Percentiles rank a stretch among this genome's conserved stretches.
Conservation (phyloP, 2,329 filamentous ascomycete species). For the Fusarium sambucinum region DNA sequence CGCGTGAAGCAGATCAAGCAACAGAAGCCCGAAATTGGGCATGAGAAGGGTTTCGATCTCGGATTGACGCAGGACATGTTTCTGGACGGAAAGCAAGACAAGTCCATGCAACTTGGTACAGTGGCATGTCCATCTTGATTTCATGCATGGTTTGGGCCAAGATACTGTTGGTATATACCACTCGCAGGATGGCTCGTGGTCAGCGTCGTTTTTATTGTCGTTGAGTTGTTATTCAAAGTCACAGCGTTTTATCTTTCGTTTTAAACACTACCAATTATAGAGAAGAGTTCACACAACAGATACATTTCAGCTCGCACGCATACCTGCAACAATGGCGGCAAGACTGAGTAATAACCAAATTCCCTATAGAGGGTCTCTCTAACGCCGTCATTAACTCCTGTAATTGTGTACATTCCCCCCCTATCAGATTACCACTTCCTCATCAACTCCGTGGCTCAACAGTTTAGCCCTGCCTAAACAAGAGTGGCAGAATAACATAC, state of each 20-base stretch:
- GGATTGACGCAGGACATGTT: neutral
- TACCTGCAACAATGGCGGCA: neutral
- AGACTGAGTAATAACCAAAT: conserved; percentile 15
- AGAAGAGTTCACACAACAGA: neutral
- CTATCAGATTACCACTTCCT: conserved; percentile 1
- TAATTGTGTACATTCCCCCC: conserved; percentile 21
- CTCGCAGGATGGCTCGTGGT: neutral
- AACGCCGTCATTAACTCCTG: conserved; percentile 37
- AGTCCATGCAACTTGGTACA: neutral
- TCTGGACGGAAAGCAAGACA: neutral
- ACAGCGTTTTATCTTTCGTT: neutral
- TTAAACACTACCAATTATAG: neutral
- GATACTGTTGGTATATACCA: neutral
- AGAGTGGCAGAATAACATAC: neutral
- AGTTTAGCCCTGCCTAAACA: neutral
- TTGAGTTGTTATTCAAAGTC: neutral
- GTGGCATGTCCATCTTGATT: neutral
- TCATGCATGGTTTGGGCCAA: neutral
- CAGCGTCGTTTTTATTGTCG: conserved; percentile 10
- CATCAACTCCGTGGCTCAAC: conserved; percentile 13
- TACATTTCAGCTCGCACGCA: neutral
- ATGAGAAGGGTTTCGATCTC: conserved; percentile 31
- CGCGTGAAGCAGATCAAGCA: conserved; percentile 75
- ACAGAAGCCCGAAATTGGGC: conserved; percentile 54
- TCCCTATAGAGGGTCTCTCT: neutral